These are phyloP conservation scores for Fusarium sp. DNA, from an alignment of 2,329 filamentous ascomycete genomes.

Conservation along the genomic window DNA sequence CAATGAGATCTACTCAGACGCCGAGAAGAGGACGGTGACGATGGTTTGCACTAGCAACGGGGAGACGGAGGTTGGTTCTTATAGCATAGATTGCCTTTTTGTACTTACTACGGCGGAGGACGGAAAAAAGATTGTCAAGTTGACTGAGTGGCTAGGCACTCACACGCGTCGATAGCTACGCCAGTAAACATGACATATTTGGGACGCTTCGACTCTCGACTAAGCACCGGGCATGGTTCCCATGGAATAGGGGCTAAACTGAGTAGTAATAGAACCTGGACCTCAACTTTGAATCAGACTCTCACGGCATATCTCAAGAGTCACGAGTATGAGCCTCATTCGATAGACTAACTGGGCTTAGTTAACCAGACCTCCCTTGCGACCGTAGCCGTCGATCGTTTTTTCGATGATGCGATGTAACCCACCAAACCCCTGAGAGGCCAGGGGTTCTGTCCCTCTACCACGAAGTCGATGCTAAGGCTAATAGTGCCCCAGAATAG, in stretches of 20 bases:
- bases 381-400: too few species aligned
- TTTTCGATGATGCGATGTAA: too few species aligned
- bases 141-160: conserved; percentile 6
- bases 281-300: too few species aligned
- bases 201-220: neutral
- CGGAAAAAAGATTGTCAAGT: conserved; percentile 2
- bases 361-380: too few species aligned
- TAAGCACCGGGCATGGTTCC: neutral
- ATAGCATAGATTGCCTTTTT: conserved; percentile 7
- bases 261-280: too few species aligned
- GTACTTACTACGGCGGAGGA: conserved; percentile 10
- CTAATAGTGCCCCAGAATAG: too few species aligned
- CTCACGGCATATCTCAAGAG: too few species aligned
- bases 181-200: neutral
- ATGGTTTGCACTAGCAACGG: conserved; percentile 11
- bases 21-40: conserved; percentile 3
- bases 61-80: neutral
- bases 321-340: too few species aligned
- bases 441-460: too few species aligned
- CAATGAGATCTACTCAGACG: conserved; percentile 9
- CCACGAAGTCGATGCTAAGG: too few species aligned
- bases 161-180: neutral
- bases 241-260: neutral
- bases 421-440: too few species aligned
- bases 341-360: too few species aligned